phyloP scores from a whole-genome alignment of 169 alveolate species.

The Cryptosporidium viatorum region DNA sequence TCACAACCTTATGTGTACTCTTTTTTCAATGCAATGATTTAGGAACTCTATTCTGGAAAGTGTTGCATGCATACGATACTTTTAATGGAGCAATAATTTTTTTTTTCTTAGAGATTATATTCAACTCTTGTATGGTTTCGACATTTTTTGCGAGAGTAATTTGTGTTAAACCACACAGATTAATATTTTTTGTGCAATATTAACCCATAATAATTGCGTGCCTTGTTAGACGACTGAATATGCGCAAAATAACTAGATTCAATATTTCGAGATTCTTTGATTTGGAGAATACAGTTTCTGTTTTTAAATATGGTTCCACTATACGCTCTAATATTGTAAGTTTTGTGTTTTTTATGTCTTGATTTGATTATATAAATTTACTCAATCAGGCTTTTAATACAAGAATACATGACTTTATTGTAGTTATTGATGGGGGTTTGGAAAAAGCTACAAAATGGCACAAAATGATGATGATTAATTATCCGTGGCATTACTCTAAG shows the following conservation, averaged over 20 bases:
- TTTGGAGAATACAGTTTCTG: conserved; percentile 21
- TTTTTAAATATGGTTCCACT: conserved; percentile 67
- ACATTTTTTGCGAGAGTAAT: background rate
- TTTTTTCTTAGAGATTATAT: background rate
- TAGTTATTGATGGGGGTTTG: conserved; percentile 21
- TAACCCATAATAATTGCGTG: background rate
- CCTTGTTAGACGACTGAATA: background rate
- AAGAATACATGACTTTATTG: conserved; percentile 66
- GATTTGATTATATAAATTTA: background rate
- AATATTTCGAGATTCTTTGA: conserved; percentile 24
- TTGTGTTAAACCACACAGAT: background rate
- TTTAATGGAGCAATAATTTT: background rate
- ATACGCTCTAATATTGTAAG: conserved; percentile 52
- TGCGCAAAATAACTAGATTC: conserved; percentile 6
- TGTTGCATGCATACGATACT: background rate
- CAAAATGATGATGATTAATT: background rate
- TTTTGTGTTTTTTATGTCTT: background rate
- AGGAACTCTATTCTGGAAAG: background rate
- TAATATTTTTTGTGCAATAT: background rate
- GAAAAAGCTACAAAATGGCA: conserved; percentile 47
- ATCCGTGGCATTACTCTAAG: conserved; percentile 48
- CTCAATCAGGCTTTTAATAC: conserved; percentile 31
- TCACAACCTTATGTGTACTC: background rate
- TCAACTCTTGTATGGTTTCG: background rate
- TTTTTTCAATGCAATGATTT: background rate